These are phyloP conservation scores for Neocucurbitaria cava DNA, from an alignment of 2,329 filamentous ascomycete species.

Conservation along the genomic window DNA sequence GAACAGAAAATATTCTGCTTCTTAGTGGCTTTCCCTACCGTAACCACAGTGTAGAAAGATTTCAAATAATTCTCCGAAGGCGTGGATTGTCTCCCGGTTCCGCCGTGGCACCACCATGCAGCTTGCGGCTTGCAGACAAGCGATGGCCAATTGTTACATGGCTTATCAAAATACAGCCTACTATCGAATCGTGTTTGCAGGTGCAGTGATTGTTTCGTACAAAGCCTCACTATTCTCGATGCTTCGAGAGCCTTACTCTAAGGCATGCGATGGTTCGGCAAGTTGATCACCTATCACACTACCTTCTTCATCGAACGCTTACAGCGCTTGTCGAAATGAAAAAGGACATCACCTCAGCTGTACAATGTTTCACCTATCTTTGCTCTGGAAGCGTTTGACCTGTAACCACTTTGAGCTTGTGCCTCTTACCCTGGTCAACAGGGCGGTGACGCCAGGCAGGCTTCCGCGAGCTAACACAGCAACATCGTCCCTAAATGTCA, in stretches of 20 bases:
- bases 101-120: conserved; percentile 26
- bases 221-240: conserved; percentile 1
- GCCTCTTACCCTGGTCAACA: conserved; percentile 7
- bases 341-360: conserved; percentile 5
- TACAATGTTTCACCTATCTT: conserved; percentile 21
- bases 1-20: not conserved
- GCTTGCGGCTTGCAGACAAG: conserved; percentile 19
- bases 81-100: conserved; percentile 19
- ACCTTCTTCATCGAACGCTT: not conserved
- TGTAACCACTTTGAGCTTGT: conserved; percentile 8
- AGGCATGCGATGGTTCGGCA: not conserved
- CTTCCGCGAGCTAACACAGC: conserved; percentile 4
- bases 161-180: not conserved
- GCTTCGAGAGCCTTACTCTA: not conserved
- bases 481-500: not conserved
- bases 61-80: conserved; percentile 3
- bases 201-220: conserved; percentile 6
- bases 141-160: not conserved
- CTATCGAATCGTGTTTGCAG: not conserved
- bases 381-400: conserved; percentile 4
- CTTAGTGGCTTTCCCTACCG: not conserved
- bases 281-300: not conserved
- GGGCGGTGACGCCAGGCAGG: conserved; percentile 9
- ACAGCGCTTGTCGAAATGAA: conserved; percentile 7
- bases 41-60: not conserved